Conservation (phyloP, 805 yeast species). For the Ogataea neopini region DNA sequence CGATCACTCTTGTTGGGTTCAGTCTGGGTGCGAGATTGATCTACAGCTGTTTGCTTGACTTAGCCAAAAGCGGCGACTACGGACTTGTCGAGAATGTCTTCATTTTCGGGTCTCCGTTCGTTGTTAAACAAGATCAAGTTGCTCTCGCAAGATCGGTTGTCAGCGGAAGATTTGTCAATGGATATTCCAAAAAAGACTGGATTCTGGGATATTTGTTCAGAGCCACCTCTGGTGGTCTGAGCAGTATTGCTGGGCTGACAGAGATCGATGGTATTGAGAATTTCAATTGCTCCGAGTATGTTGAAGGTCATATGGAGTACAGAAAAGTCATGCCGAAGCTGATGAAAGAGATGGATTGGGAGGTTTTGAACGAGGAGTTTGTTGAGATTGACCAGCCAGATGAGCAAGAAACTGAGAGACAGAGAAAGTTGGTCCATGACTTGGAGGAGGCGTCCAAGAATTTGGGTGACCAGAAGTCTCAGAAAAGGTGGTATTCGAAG, state of each 20-base stretch:
- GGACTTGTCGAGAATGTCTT: constrained; percentile 90
- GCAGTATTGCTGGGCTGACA: constrained; percentile 87
- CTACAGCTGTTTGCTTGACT: constrained; percentile 82
- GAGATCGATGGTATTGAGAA: constrained; percentile 79
- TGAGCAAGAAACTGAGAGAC: constrained; percentile 81
- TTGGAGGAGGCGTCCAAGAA: constrained; percentile 73
- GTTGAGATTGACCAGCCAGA: constrained; percentile 96
- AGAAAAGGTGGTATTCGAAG: constrained; percentile 45
- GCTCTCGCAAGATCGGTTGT: constrained; percentile 81
- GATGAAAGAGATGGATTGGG: constrained; percentile 68
- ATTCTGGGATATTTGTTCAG: constrained; percentile 90
- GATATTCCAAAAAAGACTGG: constrained; percentile 93
- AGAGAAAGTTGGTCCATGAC: constrained; percentile 77
- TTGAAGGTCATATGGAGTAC: constrained; percentile 97
- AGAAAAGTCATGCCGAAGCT: constrained; percentile 90
- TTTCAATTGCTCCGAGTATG: constrained; percentile 80
- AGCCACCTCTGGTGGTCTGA: constrained; percentile 93
- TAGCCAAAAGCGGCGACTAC: constrained; percentile 80
- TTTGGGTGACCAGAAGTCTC: constrained; percentile 49
- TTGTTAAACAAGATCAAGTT: constrained; percentile 74
- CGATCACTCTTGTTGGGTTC: constrained; percentile 89
- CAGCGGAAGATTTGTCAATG: constrained; percentile 86
- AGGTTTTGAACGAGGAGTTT: constrained; percentile 85
- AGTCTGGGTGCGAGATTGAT: constrained; percentile 92
- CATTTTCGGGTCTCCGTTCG: constrained; percentile 85